A percentile compares a stretch with the other conserved stretches of the same genome.
Conservation (phyloP, 768 basidiomycete species). For the Tulasnella calospora region DNA sequence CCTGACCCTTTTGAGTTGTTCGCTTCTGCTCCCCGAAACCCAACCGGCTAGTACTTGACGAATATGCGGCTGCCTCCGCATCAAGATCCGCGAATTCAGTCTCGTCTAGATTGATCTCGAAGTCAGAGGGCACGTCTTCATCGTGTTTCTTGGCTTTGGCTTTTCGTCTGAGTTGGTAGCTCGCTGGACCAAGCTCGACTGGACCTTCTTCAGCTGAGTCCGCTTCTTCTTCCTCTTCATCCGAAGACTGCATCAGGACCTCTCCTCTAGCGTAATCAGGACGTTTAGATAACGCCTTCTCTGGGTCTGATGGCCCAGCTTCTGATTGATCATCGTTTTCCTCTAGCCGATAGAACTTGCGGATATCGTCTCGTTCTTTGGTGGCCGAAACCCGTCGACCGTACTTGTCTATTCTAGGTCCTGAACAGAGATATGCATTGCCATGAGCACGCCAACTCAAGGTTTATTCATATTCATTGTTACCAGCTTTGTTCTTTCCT, state of each 20-base stretch:
- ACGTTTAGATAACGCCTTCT: conserved; percentile 33
- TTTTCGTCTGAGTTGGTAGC: conserved; percentile 42
- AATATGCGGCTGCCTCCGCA: conserved; percentile 63
- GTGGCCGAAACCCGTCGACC: conserved; percentile 65
- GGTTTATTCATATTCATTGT: background rate
- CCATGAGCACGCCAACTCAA: background rate
- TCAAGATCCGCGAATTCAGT: conserved; percentile 63
- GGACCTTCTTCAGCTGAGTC: conserved; percentile 40
- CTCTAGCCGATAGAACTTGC: conserved; percentile 69
- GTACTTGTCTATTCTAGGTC: conserved; percentile 81
- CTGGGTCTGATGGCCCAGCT: conserved; percentile 33
- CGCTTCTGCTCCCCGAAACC: conserved; percentile 37
- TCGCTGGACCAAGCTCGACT: conserved; percentile 46
- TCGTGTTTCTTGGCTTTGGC: conserved; percentile 39
- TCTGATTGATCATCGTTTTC: conserved; percentile 44
- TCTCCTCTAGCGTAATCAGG: conserved; percentile 89
- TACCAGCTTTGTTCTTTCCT: conserved; percentile 29
- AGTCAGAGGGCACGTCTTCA: conserved; percentile 32
- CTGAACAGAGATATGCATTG: conserved; percentile 25
- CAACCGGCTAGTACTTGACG: conserved; percentile 37
- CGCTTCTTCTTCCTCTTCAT: conserved; percentile 49
- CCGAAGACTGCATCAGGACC: conserved; percentile 78
- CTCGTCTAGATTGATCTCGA: conserved; percentile 78
- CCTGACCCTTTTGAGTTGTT: conserved; percentile 31
- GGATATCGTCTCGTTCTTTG: conserved; percentile 69